phyloP scores from a whole-genome alignment of 306 rosid genomes.

The Lathyrus sativus region DNA sequence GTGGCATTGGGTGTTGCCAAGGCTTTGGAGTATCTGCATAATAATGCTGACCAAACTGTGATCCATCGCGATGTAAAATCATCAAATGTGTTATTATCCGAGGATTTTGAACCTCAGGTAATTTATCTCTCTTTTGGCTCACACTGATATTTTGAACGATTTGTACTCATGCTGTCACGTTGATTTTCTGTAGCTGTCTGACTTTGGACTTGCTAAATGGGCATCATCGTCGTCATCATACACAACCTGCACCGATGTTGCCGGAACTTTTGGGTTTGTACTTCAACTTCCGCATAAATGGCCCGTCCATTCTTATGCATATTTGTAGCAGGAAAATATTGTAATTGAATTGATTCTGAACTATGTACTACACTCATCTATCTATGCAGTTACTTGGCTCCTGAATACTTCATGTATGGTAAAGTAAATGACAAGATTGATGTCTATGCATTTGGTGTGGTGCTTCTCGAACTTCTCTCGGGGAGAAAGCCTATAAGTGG shows the following conservation, averaged over 20 bases:
- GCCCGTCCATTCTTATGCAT: background rate
- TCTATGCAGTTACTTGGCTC: conserved; percentile 88
- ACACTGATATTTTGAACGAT: background rate
- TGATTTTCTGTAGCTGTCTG: conserved; percentile 74
- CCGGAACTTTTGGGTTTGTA: conserved; percentile 96
- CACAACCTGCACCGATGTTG: conserved; percentile 88
- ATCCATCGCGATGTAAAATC: conserved; percentile 94
- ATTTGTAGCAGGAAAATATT: background rate
- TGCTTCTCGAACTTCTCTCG: conserved; percentile 91
- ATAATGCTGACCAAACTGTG: conserved; percentile 55
- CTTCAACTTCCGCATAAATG: conserved; percentile 11
- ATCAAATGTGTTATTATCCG: conserved; percentile 82
- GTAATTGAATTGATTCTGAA: conserved; percentile 30
- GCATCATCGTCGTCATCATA: conserved; percentile 72
- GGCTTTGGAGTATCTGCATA: conserved; percentile 88
- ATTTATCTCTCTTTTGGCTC: conserved; percentile 21
- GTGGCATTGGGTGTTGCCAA: conserved; percentile 91
- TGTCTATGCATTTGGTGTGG: conserved; percentile 91
- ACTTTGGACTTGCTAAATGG: conserved; percentile 96
- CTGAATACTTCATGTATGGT: conserved; percentile 97
- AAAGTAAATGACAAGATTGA: conserved; percentile 87
- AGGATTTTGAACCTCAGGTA: conserved; percentile 96
- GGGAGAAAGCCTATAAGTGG: conserved; percentile 89
- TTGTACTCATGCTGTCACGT: conserved; percentile 21
- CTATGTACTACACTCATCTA: conserved; percentile 20